Conservation (phyloP, 2,329 filamentous ascomycete species). For the Aotearoamyces nothofagi region DNA sequence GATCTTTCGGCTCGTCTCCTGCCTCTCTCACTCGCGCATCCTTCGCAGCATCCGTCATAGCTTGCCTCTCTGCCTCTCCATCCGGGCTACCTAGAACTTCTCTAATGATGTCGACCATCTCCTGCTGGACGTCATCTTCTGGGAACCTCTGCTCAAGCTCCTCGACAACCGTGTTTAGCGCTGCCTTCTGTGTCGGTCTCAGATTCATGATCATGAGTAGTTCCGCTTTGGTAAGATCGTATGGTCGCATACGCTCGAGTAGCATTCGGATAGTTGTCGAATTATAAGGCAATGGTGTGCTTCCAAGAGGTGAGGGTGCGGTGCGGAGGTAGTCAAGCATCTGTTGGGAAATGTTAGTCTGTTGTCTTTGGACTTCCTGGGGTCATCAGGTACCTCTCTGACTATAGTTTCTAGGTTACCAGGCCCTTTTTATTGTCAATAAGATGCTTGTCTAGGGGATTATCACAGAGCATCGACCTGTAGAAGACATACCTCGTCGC, state of each 20-base stretch:
- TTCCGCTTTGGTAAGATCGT: conserved; percentile 51
- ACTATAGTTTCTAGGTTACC: conserved; percentile 45
- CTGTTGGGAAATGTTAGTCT: conserved; percentile 21
- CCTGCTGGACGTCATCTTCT: conserved; percentile 36
- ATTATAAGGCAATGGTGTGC: conserved; percentile 26
- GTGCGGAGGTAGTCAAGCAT: conserved; percentile 44
- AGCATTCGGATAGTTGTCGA: conserved; percentile 35
- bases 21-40: conserved; percentile 6
- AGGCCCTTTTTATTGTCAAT: conserved; percentile 28
- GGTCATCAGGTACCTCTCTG: conserved; percentile 53
- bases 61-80: conserved; percentile 14
- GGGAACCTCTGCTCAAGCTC: conserved; percentile 46
- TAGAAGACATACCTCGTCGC: no score
- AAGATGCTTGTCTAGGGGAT: no score
- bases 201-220: conserved; percentile 54
- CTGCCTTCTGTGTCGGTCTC: conserved; percentile 38
- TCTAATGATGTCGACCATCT: conserved; percentile 39
- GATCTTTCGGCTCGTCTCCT: background rate
- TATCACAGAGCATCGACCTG: no score
- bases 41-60: conserved; percentile 13
- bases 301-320: conserved; percentile 35
- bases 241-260: conserved; percentile 37
- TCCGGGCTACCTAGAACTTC: conserved; percentile 35
- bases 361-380: conserved; percentile 8
- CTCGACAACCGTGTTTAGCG: conserved; percentile 48